Conservation (phyloP, 345 rosid genomes). For the Kernera saxatilis region DNA sequence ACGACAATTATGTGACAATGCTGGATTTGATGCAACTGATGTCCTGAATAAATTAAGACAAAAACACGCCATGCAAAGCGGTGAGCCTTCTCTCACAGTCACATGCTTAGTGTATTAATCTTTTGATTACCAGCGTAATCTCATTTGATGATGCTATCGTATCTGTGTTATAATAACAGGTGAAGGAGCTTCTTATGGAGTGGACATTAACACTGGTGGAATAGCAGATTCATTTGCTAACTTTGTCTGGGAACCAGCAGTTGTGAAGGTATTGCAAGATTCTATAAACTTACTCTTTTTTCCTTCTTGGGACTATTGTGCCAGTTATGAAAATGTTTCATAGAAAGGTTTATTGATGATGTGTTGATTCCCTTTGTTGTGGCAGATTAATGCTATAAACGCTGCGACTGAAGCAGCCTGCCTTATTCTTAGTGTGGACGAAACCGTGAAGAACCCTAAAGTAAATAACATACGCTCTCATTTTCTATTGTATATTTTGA, state of each 20-base stretch:
- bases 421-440: slow-evolving; percentile 91
- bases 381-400: slow-evolving; percentile 90
- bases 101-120: not conserved
- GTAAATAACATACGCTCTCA: slow-evolving; percentile 33
- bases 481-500: not conserved
- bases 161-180: slow-evolving; percentile 38
- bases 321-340: not conserved
- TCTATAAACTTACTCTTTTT: not conserved
- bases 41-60: slow-evolving; percentile 93
- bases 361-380: not conserved
- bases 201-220: slow-evolving; percentile 94
- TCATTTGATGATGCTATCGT: not conserved
- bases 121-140: not conserved
- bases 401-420: slow-evolving; percentile 99
- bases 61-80: slow-evolving; percentile 88
- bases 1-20: slow-evolving; percentile 94
- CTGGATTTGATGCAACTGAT: slow-evolving; percentile 99
- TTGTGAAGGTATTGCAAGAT: slow-evolving; percentile 61
- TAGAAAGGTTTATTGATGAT: not conserved
- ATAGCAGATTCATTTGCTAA: slow-evolving; percentile 90
- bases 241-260: slow-evolving; percentile 99
- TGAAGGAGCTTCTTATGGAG: slow-evolving; percentile 91
- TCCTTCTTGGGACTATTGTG: not conserved
- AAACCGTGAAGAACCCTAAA: slow-evolving; percentile 98
- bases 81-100: slow-evolving; percentile 33